Evolutionary conservation across 192 early-diverging fungal species (phyloP).

Genomic region (Coemansia sp.): DNA sequence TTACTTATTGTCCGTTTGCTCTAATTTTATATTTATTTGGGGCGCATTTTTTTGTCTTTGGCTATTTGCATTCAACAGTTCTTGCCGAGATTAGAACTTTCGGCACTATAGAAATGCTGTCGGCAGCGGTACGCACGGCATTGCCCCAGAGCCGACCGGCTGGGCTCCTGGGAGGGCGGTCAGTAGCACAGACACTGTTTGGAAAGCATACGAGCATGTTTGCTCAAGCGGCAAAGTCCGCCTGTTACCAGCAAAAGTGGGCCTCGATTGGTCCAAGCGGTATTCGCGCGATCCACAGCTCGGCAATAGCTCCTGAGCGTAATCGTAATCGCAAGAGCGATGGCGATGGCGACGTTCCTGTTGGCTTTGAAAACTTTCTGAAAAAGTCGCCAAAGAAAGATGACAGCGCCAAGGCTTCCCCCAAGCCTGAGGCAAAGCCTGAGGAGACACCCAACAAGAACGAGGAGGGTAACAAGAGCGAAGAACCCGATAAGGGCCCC

Average conservation of each 20-base stretch:
- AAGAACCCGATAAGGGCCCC: conserved; percentile 14
- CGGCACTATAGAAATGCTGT: conserved; percentile 5
- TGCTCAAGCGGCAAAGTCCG: not conserved
- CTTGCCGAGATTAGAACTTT: not conserved
- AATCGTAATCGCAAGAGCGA: conserved; percentile 15
- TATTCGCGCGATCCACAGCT: conserved; percentile 45
- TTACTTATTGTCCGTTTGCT: not conserved
- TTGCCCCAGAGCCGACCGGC: not conserved
- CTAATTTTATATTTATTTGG: not conserved
- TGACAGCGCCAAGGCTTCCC: conserved; percentile 22
- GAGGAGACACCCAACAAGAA: conserved; percentile 19
- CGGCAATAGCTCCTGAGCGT: conserved; percentile 15
- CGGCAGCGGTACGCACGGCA: conserved; percentile 5
- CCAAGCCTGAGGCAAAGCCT: not conserved
- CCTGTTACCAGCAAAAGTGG: not conserved
- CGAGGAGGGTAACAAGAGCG: conserved; percentile 8
- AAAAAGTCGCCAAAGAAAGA: conserved; percentile 53
- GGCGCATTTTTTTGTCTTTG: not conserved
- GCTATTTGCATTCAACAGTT: not conserved
- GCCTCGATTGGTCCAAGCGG: not conserved
- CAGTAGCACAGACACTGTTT: not conserved
- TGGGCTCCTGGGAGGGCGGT: not conserved
- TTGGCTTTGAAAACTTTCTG: conserved; percentile 76
- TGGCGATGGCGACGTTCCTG: conserved; percentile 59
- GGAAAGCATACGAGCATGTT: not conserved